These are phyloP conservation scores for Cucumis cinereus DNA, from an alignment of 306 rosid species.

Conservation along the genomic window DNA sequence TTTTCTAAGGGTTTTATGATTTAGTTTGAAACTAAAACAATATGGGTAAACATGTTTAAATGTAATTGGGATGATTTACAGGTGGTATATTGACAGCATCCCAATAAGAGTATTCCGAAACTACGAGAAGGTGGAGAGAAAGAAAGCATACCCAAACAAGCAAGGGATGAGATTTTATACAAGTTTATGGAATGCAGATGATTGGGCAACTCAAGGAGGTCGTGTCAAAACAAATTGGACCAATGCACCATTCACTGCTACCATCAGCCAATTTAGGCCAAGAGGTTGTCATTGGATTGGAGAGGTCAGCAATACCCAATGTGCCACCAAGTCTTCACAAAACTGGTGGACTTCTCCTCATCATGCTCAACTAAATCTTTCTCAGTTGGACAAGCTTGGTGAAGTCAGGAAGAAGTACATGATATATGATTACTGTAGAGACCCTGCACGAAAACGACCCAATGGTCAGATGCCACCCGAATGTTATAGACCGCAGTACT, in stretches of 20 bases:
- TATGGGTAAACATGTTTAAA: no score
- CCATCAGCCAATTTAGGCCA: constrained; percentile 37
- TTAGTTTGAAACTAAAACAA: no score
- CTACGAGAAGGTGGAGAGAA: constrained; percentile 25
- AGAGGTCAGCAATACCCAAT: constrained; percentile 28
- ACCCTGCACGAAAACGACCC: constrained; percentile 30
- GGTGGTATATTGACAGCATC: constrained; percentile 61
- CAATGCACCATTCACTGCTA: constrained; percentile 54
- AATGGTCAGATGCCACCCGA: constrained; percentile 38
- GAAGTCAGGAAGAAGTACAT: constrained; percentile 46
- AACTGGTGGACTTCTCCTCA: constrained; percentile 67
- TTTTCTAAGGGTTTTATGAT: no score
- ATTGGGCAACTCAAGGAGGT: constrained; percentile 88
- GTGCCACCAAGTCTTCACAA: constrained; percentile 24
- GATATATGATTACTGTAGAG: constrained; percentile 73
- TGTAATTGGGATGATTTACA: constrained; percentile 9
- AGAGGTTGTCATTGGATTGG: constrained; percentile 70
- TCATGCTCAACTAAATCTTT: constrained; percentile 23
- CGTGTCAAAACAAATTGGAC: constrained; percentile 50
- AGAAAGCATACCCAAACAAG: constrained; percentile 51
- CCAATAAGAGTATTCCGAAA: constrained; percentile 65
- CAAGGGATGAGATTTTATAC: constrained; percentile 63
- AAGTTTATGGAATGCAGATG: constrained; percentile 65
- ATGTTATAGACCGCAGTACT: constrained; percentile 13
- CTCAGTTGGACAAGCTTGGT: constrained; percentile 25